phyloP scores from a whole-genome alignment of 208 protist genomes.

The Trypanosoma lewisi region DNA sequence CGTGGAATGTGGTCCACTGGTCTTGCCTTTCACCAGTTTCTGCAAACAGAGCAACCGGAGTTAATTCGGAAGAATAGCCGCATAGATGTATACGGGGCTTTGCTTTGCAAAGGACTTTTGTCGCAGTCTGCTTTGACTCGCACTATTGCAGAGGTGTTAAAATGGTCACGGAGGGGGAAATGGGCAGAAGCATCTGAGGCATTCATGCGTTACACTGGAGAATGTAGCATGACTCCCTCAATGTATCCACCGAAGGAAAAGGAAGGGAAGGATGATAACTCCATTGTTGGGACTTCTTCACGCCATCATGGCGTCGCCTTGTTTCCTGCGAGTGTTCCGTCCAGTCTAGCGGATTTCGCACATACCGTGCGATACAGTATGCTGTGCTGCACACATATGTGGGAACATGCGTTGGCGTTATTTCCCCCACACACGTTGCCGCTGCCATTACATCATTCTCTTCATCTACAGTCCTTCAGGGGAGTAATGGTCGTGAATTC shows the following conservation, averaged over 20 bases:
- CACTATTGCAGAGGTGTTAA: conserved; percentile 41
- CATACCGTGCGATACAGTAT: conserved; percentile 63
- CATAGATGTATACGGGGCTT: conserved; percentile 43
- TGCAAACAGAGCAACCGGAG: conserved; percentile 48
- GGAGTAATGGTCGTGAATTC: conserved; percentile 3
- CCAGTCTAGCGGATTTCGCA: conserved; percentile 40
- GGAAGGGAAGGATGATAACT: not conserved
- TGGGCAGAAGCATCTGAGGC: conserved; percentile 47
- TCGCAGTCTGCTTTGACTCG: conserved; percentile 38
- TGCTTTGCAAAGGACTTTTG: conserved; percentile 49
- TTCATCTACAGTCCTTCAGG: conserved; percentile 21
- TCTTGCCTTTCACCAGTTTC: conserved; percentile 54
- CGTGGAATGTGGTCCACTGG: conserved; percentile 61
- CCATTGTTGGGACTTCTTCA: not conserved
- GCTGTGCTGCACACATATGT: conserved; percentile 32
- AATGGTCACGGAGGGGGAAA: conserved; percentile 32
- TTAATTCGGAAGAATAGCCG: conserved; percentile 34
- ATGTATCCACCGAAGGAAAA: not conserved
- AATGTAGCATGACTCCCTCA: not conserved
- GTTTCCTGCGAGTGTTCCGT: conserved; percentile 31
- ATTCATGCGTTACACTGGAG: conserved; percentile 43
- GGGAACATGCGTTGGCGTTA: conserved; percentile 49
- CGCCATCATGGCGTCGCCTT: conserved; percentile 13
- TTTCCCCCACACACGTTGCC: conserved; percentile 42
- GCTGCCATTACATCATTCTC: conserved; percentile 39